phyloP scores from a whole-genome alignment of 306 rosid species.

The Trichosanthes cucumerina region DNA sequence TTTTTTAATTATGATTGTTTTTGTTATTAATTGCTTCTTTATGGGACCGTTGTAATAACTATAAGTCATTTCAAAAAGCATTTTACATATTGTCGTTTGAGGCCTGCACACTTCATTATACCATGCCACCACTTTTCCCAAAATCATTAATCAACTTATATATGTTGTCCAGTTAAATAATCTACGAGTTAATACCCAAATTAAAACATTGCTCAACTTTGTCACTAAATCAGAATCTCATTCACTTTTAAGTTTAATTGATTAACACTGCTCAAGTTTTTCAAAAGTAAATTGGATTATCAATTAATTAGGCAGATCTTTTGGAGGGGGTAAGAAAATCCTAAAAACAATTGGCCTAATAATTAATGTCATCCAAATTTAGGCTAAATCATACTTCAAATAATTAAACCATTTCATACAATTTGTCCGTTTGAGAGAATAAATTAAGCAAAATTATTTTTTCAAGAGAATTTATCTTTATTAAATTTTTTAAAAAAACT shows the following conservation, averaged over 20 bases:
- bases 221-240: neutral
- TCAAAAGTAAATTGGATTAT: neutral
- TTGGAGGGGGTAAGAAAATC: neutral
- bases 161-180: neutral
- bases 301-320: neutral
- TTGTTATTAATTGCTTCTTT: neutral
- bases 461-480: neutral
- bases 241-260: neutral
- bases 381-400: neutral
- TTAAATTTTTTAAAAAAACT: neutral
- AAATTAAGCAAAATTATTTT: neutral
- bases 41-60: neutral
- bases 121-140: neutral
- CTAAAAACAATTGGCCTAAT: neutral
- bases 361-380: neutral
- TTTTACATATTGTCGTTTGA: neutral
- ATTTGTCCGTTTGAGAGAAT: neutral
- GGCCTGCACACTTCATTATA: neutral
- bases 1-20: neutral
- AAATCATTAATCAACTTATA: neutral
- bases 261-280: neutral
- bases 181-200: neutral
- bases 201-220: neutral
- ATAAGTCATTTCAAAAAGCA: neutral
- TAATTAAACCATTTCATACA: neutral